A percentile compares a stretch with the other conserved stretches of the same genome.
These are phyloP conservation scores for Epicoccum nigrum DNA, from an alignment of 2,329 filamentous ascomycete genomes.

Conservation along the genomic window DNA sequence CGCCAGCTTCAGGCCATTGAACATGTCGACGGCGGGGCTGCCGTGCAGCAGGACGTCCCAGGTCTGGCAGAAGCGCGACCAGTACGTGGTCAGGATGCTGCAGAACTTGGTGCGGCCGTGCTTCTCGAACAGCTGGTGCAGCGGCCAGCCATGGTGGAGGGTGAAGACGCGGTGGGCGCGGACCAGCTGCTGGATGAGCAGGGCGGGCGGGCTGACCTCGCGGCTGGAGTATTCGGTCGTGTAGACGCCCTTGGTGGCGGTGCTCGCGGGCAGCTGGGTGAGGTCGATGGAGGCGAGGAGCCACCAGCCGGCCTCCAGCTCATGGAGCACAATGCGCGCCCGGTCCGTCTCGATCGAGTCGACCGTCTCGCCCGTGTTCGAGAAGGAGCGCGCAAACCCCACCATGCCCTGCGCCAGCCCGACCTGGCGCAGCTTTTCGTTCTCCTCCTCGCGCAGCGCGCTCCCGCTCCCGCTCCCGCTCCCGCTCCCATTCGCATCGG, in stretches of 20 bases:
- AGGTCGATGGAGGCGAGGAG: conserved; percentile 88
- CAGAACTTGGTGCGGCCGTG: conserved; percentile 72
- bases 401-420: conserved; percentile 97
- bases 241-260: conserved; percentile 32
- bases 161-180: conserved; percentile 85
- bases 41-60: conserved; percentile 94
- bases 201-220: conserved; percentile 81
- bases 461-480: no score
- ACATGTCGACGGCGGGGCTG: conserved; percentile 80
- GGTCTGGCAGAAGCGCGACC: conserved; percentile 68
- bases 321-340: conserved; percentile 80
- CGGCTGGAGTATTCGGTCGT: conserved; percentile 81
- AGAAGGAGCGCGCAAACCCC: conserved; percentile 80
- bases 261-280: conserved; percentile 69
- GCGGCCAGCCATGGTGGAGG: conserved; percentile 80
- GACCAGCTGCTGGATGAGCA: conserved; percentile 80
- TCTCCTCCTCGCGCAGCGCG: conserved; percentile 66
- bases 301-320: conserved; percentile 95
- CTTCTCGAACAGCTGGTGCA: conserved; percentile 72
- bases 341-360: conserved; percentile 92
- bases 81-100: conserved; percentile 76
- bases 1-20: conserved; percentile 84
- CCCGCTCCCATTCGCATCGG: no score
- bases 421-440: conserved; percentile 89
- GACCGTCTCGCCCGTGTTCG: conserved; percentile 70